Percentiles rank a stretch among this genome's conserved stretches.
Evolutionary conservation across 345 rosid species (phyloP).

Genomic region (Populus davidiana): DNA sequence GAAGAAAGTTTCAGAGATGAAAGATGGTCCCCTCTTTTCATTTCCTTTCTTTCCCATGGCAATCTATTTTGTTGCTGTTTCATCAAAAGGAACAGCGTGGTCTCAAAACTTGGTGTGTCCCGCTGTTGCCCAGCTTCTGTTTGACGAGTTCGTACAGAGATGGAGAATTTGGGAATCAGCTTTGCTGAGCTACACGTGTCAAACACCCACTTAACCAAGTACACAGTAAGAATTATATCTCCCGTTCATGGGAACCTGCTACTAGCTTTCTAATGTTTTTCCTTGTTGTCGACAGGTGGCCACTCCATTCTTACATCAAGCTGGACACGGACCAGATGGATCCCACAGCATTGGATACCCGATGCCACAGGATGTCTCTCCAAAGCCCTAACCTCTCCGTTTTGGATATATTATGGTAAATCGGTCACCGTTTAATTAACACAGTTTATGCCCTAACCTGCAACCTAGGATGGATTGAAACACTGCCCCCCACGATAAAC

Average conservation of each 20-base stretch:
- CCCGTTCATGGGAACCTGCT: slow-evolving; percentile 10
- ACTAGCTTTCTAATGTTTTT: background rate
- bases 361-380: background rate
- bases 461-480: background rate
- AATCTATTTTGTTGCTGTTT: slow-evolving; percentile 30
- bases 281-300: background rate
- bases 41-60: background rate
- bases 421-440: background rate
- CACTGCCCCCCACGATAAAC: background rate
- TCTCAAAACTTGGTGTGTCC: slow-evolving; percentile 22
- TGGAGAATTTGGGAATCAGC: background rate
- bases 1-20: background rate
- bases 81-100: slow-evolving; percentile 47
- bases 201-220: slow-evolving; percentile 26
- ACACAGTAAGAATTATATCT: slow-evolving; percentile 5
- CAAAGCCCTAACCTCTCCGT: background rate
- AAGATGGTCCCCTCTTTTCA: slow-evolving; percentile 35
- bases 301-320: background rate
- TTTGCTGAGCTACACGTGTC: slow-evolving; percentile 37
- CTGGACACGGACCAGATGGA: background rate
- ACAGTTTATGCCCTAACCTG: no score
- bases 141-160: slow-evolving; percentile 22
- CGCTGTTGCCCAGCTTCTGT: slow-evolving; percentile 20
- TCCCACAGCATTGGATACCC: slow-evolving; percentile 35
- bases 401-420: background rate